These are phyloP conservation scores for Hymenoscyphus salicellus DNA, from an alignment of 2,329 filamentous ascomycete genomes.

Conservation along the genomic window DNA sequence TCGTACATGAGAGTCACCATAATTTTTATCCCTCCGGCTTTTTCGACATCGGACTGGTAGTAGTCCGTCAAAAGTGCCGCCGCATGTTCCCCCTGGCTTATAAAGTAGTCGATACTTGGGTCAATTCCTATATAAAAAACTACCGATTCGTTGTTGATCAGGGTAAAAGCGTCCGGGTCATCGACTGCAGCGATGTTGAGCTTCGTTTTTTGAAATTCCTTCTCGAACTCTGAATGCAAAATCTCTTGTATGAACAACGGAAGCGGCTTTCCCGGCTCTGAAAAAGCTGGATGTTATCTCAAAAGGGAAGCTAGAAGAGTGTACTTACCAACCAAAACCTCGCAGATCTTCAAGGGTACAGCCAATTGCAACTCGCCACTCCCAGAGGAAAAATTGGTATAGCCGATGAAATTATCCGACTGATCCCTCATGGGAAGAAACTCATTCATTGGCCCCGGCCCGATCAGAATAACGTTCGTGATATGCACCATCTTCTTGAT, in stretches of 20 bases:
- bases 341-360: neutral
- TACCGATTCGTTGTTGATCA: neutral
- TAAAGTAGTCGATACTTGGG: neutral
- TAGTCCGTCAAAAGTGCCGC: neutral
- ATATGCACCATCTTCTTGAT: neutral
- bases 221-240: neutral
- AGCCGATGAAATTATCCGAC: neutral
- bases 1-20: too few relatives aligned
- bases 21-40: too few relatives aligned
- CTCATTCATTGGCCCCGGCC: neutral
- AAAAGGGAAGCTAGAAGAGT: neutral
- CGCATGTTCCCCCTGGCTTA: neutral
- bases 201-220: neutral
- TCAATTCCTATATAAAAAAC: neutral
- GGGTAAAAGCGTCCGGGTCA: neutral
- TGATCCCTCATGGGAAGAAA: neutral
- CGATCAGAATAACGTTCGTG: neutral
- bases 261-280: neutral
- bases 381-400: neutral
- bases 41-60: neutral
- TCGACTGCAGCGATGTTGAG: neutral
- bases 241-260: neutral
- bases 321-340: neutral
- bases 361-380: neutral
- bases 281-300: neutral